phyloP scores from a whole-genome alignment of 768 basidiomycete genomes.

The Suillus subalutaceus region DNA sequence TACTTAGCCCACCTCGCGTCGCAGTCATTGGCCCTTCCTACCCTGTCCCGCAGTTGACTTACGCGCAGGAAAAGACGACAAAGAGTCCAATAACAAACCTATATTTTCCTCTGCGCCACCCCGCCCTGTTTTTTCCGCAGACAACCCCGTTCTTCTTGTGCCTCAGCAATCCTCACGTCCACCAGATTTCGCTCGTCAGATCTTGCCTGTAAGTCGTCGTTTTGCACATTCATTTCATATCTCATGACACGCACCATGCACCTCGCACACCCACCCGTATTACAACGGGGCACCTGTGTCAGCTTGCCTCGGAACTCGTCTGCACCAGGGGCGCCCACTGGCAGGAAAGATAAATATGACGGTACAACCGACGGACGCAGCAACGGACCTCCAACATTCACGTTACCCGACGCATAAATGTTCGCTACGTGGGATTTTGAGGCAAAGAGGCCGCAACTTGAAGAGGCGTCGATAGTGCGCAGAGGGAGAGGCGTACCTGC shows the following conservation, averaged over 20 bases:
- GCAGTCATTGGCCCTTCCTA: constrained; percentile 67
- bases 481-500: constrained; percentile 28
- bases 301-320: constrained; percentile 52
- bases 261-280: constrained; percentile 65
- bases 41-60: constrained; percentile 46
- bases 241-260: constrained; percentile 54
- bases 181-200: constrained; percentile 65
- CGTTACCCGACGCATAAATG: constrained; percentile 49
- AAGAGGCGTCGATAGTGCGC: constrained; percentile 38
- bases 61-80: constrained; percentile 47
- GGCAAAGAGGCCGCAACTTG: constrained; percentile 42
- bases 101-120: constrained; percentile 40
- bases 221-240: background rate
- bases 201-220: constrained; percentile 60
- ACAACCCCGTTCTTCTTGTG: constrained; percentile 63
- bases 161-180: constrained; percentile 67
- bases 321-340: constrained; percentile 17
- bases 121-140: constrained; percentile 43
- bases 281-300: constrained; percentile 48
- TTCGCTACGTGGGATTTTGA: constrained; percentile 57
- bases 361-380: constrained; percentile 19
- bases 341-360: constrained; percentile 31
- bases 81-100: constrained; percentile 50
- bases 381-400: constrained; percentile 32
- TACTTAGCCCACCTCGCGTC: constrained; percentile 64